Evolutionary conservation across 306 rosid genomes (phyloP).

Genomic region (Acacia confusa): DNA sequence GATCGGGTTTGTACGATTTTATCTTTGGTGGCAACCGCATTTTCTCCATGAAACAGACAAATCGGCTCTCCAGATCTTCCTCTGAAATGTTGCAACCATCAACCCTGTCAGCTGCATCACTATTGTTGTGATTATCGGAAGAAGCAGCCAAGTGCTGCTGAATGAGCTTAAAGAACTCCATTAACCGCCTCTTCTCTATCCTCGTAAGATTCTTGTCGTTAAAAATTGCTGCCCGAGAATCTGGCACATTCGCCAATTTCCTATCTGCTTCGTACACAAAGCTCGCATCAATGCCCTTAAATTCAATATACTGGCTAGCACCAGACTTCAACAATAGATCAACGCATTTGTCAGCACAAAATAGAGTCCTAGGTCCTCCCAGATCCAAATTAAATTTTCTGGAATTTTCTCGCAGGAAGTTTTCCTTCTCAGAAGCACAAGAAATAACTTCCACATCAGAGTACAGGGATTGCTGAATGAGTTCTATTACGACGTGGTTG

Average conservation of each 20-base stretch:
- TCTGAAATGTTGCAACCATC: constrained; percentile 50
- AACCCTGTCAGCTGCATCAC: constrained; percentile 26
- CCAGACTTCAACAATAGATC: constrained; percentile 65
- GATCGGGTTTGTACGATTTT: constrained; percentile 65
- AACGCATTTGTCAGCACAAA: constrained; percentile 56
- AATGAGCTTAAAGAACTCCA: constrained; percentile 87
- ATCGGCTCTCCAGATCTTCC: constrained; percentile 80
- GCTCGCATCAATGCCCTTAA: constrained; percentile 74
- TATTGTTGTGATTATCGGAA: constrained; percentile 15
- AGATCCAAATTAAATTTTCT: constrained; percentile 67
- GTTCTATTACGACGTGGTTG: constrained; percentile 41
- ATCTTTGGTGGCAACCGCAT: constrained; percentile 79
- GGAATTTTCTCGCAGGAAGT: constrained; percentile 42
- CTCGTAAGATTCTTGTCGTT: constrained; percentile 69
- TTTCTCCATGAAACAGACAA: constrained; percentile 68
- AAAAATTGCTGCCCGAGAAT: constrained; percentile 87
- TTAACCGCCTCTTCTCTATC: constrained; percentile 79
- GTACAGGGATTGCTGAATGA: constrained; percentile 38
- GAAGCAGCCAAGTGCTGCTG: constrained; percentile 63
- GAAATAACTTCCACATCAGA: constrained; percentile 48
- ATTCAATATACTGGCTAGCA: constrained; percentile 60
- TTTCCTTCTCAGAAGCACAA: constrained; percentile 39
- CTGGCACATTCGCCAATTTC: constrained; percentile 66
- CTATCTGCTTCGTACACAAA: constrained; percentile 52
- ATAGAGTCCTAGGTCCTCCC: constrained; percentile 72